Base-by-base conservation (phyloP, 257 asterid genomes). In the Cynanchum wilfordii region DNA sequence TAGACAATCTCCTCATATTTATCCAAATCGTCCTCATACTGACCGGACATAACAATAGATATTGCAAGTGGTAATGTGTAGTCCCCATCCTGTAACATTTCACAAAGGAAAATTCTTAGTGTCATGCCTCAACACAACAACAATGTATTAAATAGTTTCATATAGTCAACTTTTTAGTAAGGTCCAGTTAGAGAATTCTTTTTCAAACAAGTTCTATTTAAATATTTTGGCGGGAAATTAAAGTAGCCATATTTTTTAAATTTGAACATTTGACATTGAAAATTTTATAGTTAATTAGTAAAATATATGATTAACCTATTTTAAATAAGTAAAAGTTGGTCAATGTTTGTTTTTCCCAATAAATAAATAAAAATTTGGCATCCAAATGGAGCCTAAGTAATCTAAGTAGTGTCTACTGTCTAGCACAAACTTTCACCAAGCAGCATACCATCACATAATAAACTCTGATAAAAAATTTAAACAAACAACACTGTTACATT, bases 11-110 rank as follows among this genome's bases (percentile, higher is more conserved):
- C 97, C 49, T 91, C 91, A 25, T 79, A 80, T 42, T 93, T 91
- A 79, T 93, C 98, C 49, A 86, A 73, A 74, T 93, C 96, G 42
- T 93, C 98, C 78, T 93, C 98, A 63, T 93, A 93, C 72, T 93
- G 97, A 42, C 98, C 98, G 7, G 98, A 93, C 81, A 93, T 38
- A 15, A 93, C 92, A 52, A 93, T 91, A n/a, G 96, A 86, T 68
- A 77, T 52, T 1, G 97, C 81, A 62, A 91, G 67, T 63, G 98
- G 97, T 29, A 88, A 78, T 54, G 57, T 77, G 82, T 84, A 78
- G 54, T 68, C 77, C 20, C 57, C 64, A 63, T 69, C 86, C 92
- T 86, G 81, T 77, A 83, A 72, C 82, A 78, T 49, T 62, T 66
- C 33, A 68, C 49, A 70, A 74, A 44, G 72, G 72, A 42, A 57